Evolutionary conservation across 257 asterid genomes (phyloP).

Genomic region (Solanum pennellii): DNA sequence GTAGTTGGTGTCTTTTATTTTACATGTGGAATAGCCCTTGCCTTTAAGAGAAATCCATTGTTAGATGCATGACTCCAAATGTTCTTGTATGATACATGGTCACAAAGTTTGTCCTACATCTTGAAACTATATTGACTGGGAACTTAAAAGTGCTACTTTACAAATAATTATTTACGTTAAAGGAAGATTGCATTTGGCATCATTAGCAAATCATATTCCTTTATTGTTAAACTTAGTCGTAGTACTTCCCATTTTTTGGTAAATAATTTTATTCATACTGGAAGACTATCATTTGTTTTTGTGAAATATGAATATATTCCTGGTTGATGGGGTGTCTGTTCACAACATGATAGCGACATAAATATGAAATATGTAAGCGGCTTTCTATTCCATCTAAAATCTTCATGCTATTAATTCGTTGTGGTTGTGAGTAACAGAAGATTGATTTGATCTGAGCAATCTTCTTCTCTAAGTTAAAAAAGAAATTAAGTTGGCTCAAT

Average conservation of each 20-base stretch:
- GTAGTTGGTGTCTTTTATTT: neutral
- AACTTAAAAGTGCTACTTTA: neutral
- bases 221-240: neutral
- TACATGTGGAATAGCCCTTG: neutral
- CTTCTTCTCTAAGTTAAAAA: neutral
- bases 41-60: neutral
- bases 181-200: neutral
- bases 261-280: neutral
- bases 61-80: neutral
- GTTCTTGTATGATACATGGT: neutral
- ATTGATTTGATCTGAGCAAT: neutral
- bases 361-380: no score
- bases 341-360: no score
- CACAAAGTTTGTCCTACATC: neutral
- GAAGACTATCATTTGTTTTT: no score
- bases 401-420: neutral
- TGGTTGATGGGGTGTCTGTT: no score
- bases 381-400: neutral
- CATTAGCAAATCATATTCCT: neutral
- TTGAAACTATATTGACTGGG: neutral
- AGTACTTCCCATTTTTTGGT: neutral
- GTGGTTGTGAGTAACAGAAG: neutral
- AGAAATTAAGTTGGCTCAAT: neutral
- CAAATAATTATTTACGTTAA: neutral
- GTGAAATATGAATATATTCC: no score